Evolutionary conservation across 768 basidiomycete species (phyloP), one percentile per base, ranked within the genome.

Genomic region (Austroboletus festivus): DNA sequence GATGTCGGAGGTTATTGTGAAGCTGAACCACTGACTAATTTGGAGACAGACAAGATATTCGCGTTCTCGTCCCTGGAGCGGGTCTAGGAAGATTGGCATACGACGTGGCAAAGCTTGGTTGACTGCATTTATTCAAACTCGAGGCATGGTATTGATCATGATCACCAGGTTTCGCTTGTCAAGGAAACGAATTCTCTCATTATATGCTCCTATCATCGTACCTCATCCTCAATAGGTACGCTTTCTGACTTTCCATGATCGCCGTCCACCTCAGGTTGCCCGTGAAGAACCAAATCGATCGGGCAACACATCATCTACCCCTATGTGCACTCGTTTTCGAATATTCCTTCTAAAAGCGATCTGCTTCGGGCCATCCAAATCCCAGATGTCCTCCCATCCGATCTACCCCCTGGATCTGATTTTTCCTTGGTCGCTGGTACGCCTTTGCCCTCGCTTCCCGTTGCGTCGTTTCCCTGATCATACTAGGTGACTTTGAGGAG

Each of bases 141-240:
- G 19, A 39, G 3, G 23, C 19, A n/a, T 5, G 13, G 19, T n/a
- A 8, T 37, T 51, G n/a, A 53, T 37, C 13, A n/a, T 28, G 11
- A 38, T 1, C 40, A 9, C 44, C 40, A 93, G 93, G 93, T 4
- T 97, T 93, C 57, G 70, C 86, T 1, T 92, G 88, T 54, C 93
- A 95, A 67, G 93, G 89, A 19, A 96, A 96, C 62, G 94, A 98
- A 67, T 96, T 96, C 64, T 93, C 90, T 26, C 88, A 94, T 55
- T 92, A 91, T 67, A 95, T 94, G 93, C 78, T 98, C 12, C 80
- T 97, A 5, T 75, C 88, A 2, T 96, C 94, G 4, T 86, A 85
- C 61, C 89, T 87, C 63, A 82, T 96, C 18, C 72, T 97, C 42
- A 98, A 97, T 63, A 79, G 78, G 93, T 92, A 57, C 10, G 77